These are phyloP conservation scores for Cladobotryum protrusum DNA, from an alignment of 2,329 filamentous ascomycete species.

Conservation along the genomic window DNA sequence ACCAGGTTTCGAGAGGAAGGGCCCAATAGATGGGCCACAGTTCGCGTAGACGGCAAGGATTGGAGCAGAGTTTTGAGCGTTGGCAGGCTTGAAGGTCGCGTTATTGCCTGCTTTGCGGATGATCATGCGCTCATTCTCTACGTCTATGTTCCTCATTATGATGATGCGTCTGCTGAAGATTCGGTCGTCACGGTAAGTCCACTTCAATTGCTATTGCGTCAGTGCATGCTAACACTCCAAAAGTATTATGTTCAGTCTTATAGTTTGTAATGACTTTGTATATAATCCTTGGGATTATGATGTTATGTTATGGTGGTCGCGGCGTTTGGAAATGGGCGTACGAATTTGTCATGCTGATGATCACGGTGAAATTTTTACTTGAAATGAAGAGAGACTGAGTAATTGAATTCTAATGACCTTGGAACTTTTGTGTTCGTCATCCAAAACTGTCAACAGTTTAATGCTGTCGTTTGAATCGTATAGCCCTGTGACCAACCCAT, in stretches of 20 bases:
- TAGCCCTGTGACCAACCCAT: not conserved
- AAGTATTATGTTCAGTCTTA: slow-evolving; percentile 42
- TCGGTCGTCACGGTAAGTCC: slow-evolving; percentile 66
- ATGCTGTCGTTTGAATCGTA: slow-evolving; percentile 7
- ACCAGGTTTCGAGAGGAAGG: slow-evolving; percentile 70
- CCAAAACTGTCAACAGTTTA: slow-evolving; percentile 6
- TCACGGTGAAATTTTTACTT: not conserved
- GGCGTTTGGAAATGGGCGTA: not conserved
- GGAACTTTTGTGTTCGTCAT: not conserved
- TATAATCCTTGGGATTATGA: not conserved
- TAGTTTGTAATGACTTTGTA: slow-evolving; percentile 20
- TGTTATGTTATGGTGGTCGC: not conserved
- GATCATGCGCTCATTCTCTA: slow-evolving; percentile 77
- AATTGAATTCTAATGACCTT: slow-evolving; percentile 1
- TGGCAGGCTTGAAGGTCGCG: slow-evolving; percentile 77
- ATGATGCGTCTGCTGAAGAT: slow-evolving; percentile 59
- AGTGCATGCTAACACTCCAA: slow-evolving; percentile 17
- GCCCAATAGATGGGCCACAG: slow-evolving; percentile 79
- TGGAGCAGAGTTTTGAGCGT: slow-evolving; percentile 95
- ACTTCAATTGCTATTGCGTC: not conserved
- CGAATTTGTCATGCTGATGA: not conserved
- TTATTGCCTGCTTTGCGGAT: slow-evolving; percentile 85
- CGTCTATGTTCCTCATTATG: slow-evolving; percentile 69
- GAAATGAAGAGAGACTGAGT: not conserved
- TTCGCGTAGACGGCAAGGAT: slow-evolving; percentile 86